Base-by-base conservation (phyloP, 2,329 filamentous ascomycete species). In the Seiridium unicorne region DNA sequence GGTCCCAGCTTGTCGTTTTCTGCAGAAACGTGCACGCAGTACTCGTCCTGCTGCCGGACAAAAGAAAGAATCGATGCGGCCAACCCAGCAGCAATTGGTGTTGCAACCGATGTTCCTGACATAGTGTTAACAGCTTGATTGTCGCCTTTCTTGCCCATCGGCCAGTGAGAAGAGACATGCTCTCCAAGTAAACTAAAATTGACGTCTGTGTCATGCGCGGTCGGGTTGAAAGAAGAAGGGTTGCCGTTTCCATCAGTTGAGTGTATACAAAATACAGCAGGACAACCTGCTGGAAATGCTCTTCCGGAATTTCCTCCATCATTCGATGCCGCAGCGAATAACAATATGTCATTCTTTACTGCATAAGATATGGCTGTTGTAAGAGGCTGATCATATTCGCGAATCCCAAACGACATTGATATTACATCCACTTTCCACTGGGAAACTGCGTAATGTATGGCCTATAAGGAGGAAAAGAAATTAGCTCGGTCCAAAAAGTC, bases 111-210 rank as follows among this genome's bases (percentile, higher is more conserved):
- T 8, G 66, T 69, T 10, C 68, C 67, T n/a, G 63, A 62, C 60
- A 63, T 61, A 8, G 32, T 6, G 10, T 62, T 53, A 3, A 36
- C 48, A 5, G 44, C 13, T 13, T 55, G 47, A 35, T 53, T 54
- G 10, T 58, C 55, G 7, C 59, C 34, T 13, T 56, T 58, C 8
- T 5, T 58, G 1, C 56, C 44, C 7, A n/a, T 18, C 0, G 65
- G 65, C 68, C 68, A 69, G 34, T 65, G 35, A 9, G 63, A 65
- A n/a, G 44, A 38, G 18, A 69, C 60, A 44, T 67, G 56, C 53
- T 66, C 66, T 4, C 67, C 68, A n/a, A 69, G 49, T 10, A 68
- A 60, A 40, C 60, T 66, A 51, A 66, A 68, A 44, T 68, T 68
- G 53, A 62, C 53, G 13, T 63, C 61, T 3, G 26, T 55, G 3